Conservation (phyloP, 441 rosid genomes). For the Brassica hybrid region DNA sequence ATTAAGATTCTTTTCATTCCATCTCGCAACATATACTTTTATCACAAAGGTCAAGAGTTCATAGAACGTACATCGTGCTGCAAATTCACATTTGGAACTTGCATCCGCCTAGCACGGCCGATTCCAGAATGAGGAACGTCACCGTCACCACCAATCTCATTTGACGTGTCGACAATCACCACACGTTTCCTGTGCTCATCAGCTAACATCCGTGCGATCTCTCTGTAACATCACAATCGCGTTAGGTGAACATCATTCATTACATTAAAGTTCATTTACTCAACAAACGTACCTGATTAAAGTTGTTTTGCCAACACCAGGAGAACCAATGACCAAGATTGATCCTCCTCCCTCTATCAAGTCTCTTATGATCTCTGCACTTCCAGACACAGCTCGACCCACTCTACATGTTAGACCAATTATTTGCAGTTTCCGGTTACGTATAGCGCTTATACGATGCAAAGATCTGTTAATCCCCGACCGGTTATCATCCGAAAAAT, state of each 20-base stretch:
- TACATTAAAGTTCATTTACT: background rate
- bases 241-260: slow-evolving; percentile 4
- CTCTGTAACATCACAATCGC: slow-evolving; percentile 53
- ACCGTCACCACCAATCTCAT: slow-evolving; percentile 98
- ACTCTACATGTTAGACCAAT: slow-evolving; percentile 96
- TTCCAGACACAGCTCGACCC: slow-evolving; percentile 88
- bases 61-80: slow-evolving; percentile 78
- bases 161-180: slow-evolving; percentile 91
- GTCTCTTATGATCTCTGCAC: slow-evolving; percentile 81
- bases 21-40: background rate
- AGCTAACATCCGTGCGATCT: slow-evolving; percentile 90
- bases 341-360: slow-evolving; percentile 88
- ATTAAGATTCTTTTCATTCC: too few relatives aligned
- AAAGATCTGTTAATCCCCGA: slow-evolving; percentile 87
- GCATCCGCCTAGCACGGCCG: slow-evolving; percentile 98
- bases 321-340: slow-evolving; percentile 90
- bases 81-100: slow-evolving; percentile 91
- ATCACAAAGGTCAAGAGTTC: background rate
- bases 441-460: slow-evolving; percentile 95
- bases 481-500: slow-evolving; percentile 92
- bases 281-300: slow-evolving; percentile 66
- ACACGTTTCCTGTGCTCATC: slow-evolving; percentile 92
- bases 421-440: slow-evolving; percentile 84
- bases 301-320: slow-evolving; percentile 98
- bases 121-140: slow-evolving; percentile 97